phyloP scores from a whole-genome alignment of 257 asterid genomes.

The Petrea volubilis region DNA sequence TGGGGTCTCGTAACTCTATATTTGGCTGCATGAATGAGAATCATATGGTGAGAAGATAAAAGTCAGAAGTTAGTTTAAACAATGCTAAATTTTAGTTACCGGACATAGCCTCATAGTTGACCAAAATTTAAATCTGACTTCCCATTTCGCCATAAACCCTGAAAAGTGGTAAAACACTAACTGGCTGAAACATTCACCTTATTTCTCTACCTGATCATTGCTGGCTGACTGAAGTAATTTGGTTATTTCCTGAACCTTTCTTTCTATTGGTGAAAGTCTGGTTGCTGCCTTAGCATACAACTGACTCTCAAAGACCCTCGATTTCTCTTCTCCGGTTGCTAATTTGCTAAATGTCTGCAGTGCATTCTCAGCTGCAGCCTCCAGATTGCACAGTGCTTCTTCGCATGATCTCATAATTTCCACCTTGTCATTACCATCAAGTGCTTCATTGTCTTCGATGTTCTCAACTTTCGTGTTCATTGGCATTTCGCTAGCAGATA shows the following conservation, averaged over 20 bases:
- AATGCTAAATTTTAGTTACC: too few species aligned
- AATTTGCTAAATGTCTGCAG: constrained; percentile 43
- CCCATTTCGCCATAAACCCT: background rate
- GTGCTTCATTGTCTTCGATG: constrained; percentile 17
- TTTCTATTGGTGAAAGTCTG: constrained; percentile 42
- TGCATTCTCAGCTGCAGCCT: constrained; percentile 54
- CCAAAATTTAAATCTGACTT: background rate
- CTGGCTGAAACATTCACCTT: constrained; percentile 21
- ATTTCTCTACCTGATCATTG: constrained; percentile 14
- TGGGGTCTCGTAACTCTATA: background rate
- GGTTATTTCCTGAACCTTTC: constrained; percentile 42
- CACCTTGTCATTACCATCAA: constrained; percentile 19
- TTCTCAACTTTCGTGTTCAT: background rate
- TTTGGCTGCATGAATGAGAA: background rate
- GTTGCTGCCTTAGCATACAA: constrained; percentile 34
- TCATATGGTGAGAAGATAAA: background rate
- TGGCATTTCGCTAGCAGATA: constrained; percentile 4
- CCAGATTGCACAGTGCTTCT: constrained; percentile 52
- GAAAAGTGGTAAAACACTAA: background rate
- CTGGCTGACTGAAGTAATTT: constrained; percentile 35
- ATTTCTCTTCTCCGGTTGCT: constrained; percentile 32
- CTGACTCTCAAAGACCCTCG: constrained; percentile 25
- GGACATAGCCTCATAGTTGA: too few species aligned
- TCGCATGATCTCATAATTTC: constrained; percentile 34
- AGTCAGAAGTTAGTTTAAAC: too few species aligned